Evolutionary conservation across 2,329 filamentous ascomycete genomes (phyloP), one percentile per base, ranked within the genome.

Genomic region (Exophiala phaeomuriformis): DNA sequence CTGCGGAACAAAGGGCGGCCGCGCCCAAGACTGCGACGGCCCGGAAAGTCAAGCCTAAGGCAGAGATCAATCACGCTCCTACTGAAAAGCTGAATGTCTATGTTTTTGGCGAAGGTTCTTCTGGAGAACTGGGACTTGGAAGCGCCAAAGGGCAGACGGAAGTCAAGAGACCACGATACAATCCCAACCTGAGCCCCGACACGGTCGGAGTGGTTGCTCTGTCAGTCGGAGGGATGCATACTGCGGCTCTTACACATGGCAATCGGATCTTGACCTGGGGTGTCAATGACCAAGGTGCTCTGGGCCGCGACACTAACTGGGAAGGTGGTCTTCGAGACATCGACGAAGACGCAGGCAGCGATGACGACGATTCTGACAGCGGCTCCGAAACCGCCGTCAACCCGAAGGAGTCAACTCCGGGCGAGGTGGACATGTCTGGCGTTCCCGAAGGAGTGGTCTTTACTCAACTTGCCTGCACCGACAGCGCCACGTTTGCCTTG

Each of bases 261-360:
- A 88, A 89, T 73, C 83, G 81, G 71, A 85, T 93, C 61, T 71
- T 90, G 50, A 90, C 86, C n/a, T 94, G 88, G 88, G 88, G 88
- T 49, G 87, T 91, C 61, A 93, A 93, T 66, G 87, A 91, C 65
- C 81, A 89, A 64, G 84, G 84, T 57, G 85, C 88, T 5, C 77
- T 93, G 19, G 88, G 87, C 41, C 78, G 88, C 64, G 80, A 87
- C 65, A 90, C 86, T 3, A 73, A 72, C 7, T 83, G 81, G 75
- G 64, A 64, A 6, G 64, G 64, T 39, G 64, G 64, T 35, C 47
- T 65, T 44, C 63, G 54, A 40, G 66, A 65, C 41, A 63, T 66
- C 30, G 66, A 68, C 47, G 65, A 63, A 12, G 57, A 63, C 75
- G 58, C 60, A 6, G 39, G 10, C 4, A 41, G 39, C 28, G 57